Evolutionary conservation across 768 basidiomycete species (phyloP), one percentile per base, ranked within the genome.

Genomic region (Tricholoma bakamatsutake): DNA sequence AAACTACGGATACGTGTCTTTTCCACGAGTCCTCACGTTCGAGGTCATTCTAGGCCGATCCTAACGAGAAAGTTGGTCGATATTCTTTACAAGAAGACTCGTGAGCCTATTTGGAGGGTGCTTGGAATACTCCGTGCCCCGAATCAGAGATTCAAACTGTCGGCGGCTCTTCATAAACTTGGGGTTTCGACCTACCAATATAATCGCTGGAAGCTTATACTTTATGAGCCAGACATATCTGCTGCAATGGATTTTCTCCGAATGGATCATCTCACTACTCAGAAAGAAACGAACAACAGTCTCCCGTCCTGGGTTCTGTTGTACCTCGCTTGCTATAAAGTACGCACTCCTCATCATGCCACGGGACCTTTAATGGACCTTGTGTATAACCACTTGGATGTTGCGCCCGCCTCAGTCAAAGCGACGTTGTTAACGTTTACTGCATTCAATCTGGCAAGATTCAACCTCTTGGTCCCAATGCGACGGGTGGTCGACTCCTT

Each of bases 281-380:
- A 17, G 51, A 60, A 52, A 5, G 52, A 47, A 43, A 5, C 31
- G 46, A 13, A 39, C 17, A 21, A 42, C 31, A 33, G n/a, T 31
- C 52, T 72, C 11, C 85, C 86, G 0, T 59, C 74, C 0, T 88
- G 84, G 84, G 67, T 84, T n/a, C 64, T 79, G 10, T 66, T 87
- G 30, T 73, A 76, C 45, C 69, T 86, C 40, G 67, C 78, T 13
- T 68, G 64, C 3, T 75, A 74, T 66, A 79, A 76, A 64, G 71
- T 83, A 10, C 69, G 64, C n/a, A 76, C 78, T 0, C 65, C 73
- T 1, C 54, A 54, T 13, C 76, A 86, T 21, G 83, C 81, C 0
- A 66, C 69, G 17, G 72, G 72, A 0, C 70, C 73, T 1, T 60
- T 80, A 33, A 61, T 77, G 39, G 73, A 76, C 50, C 66, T 87